Base-by-base conservation (phyloP, 2,329 filamentous ascomycete species). In the Sclerotiophoma versabilis region DNA sequence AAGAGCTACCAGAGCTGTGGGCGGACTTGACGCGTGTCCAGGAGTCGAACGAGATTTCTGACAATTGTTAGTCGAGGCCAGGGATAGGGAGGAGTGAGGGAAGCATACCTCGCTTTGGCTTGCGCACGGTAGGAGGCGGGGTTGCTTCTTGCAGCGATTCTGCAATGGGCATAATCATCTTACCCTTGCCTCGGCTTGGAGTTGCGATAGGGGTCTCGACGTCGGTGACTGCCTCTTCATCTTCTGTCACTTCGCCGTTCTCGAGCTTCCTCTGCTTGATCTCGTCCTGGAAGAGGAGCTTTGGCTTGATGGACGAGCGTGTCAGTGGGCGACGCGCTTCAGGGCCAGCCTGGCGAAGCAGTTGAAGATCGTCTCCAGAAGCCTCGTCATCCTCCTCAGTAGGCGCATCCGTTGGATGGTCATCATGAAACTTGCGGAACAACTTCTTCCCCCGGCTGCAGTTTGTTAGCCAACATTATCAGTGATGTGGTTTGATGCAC, bases 271-370 rank as follows among this genome's bases (percentile, higher is more conserved):
- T 63, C 70, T 77, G 70, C 56, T 80, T 72, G 61, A 80, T 80
- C 58, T 78, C 78, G 33, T 77, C 75, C 4, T 86, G 84, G 76
- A 91, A 93, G 7, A 93, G 82, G 8, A 91, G 82, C 27, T 88
- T 85, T 12, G 89, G 89, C 74, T 89, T 88, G 70, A 92, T 81
- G 1, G 83, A 80, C n/a, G 87, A 87, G 53, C 88, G 86, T 20
- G 87, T 89, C 47, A 89, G 75, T 19, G 81, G 84, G 25, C 81
- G 80, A 27, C 72, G 63, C 34, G 73, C 72, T 29, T 70, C 65
- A 14, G 60, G 53, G 15, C 79, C 79, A 27, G 74, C 75, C 50
- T 75, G 66, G 45, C 62, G 65, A 20, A 55, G 57, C 38, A 75
- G 67, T 57, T 66, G 63, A 23, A 79, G 75, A 12, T 80, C 73